These are phyloP conservation scores for Amauroascus niger DNA, from an alignment of 2,329 filamentous ascomycete genomes.

Conservation along the genomic window DNA sequence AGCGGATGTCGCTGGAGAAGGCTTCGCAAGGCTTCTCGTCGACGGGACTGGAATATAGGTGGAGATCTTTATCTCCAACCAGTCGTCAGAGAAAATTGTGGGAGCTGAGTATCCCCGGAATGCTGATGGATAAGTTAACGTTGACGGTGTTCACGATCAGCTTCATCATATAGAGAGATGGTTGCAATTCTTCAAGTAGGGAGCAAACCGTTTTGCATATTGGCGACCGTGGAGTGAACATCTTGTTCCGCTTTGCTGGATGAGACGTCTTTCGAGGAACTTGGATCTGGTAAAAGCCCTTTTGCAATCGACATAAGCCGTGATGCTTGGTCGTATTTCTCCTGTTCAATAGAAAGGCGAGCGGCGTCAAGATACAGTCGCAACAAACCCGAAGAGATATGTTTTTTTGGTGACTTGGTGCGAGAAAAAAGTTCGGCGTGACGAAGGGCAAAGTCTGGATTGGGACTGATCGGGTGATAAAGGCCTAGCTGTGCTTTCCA, in stretches of 20 bases:
- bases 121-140: background rate
- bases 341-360: conserved; percentile 29
- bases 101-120: background rate
- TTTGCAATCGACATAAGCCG: conserved; percentile 27
- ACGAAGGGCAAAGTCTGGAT: conserved; percentile 25
- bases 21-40: background rate
- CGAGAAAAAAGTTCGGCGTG: conserved; percentile 21
- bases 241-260: background rate
- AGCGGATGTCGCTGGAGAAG: background rate
- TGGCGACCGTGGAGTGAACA: background rate
- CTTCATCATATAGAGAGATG: background rate
- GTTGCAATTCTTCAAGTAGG: background rate
- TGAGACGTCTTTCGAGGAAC: background rate
- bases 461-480: conserved; percentile 32
- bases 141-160: background rate
- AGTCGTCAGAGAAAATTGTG: background rate
- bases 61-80: background rate
- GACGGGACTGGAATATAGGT: background rate
- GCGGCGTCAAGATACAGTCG: conserved; percentile 31
- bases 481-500: conserved; percentile 26
- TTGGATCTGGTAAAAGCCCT: conserved; percentile 23
- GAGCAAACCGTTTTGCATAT: background rate
- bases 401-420: conserved; percentile 17
- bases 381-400: conserved; percentile 25
- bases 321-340: conserved; percentile 24